A percentile compares a stretch with the other conserved stretches of the same genome.
phyloP scores from a whole-genome alignment of 345 rosid species.

The Gossypium mustelinum region DNA sequence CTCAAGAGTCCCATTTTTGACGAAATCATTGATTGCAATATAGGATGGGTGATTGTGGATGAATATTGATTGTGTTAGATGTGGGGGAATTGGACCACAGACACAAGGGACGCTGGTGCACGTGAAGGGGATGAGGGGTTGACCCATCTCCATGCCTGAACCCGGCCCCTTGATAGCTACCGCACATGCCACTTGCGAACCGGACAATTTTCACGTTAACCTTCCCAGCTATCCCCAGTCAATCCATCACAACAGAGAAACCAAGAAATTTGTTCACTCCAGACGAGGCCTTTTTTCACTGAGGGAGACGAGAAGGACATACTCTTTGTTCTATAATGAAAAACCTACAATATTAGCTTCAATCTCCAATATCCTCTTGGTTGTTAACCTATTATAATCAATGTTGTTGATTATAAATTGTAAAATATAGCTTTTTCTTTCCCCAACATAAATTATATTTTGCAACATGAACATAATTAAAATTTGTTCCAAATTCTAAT shows the following conservation, averaged over 20 bases:
- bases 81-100: background rate
- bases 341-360: background rate
- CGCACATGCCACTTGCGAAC: background rate
- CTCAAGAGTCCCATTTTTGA: too few relatives aligned
- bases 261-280: background rate
- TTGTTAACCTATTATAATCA: background rate
- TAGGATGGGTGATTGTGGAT: too few relatives aligned
- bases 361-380: background rate
- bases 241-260: background rate
- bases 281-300: background rate
- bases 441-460: too few relatives aligned
- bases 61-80: too few relatives aligned
- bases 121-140: conserved; percentile 41
- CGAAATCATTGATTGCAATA: too few relatives aligned
- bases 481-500: too few relatives aligned
- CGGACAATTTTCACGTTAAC: background rate
- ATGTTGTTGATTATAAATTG: too few relatives aligned
- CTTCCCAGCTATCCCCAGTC: background rate
- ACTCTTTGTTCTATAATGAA: background rate
- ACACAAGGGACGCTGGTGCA: conserved; percentile 40
- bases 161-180: conserved; percentile 22
- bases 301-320: background rate
- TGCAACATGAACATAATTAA: too few relatives aligned
- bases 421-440: too few relatives aligned
- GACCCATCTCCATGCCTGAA: conserved; percentile 23